Base-by-base conservation (phyloP, 176 grass and related monocot genomes). In the Bothriochloa decipiens region DNA sequence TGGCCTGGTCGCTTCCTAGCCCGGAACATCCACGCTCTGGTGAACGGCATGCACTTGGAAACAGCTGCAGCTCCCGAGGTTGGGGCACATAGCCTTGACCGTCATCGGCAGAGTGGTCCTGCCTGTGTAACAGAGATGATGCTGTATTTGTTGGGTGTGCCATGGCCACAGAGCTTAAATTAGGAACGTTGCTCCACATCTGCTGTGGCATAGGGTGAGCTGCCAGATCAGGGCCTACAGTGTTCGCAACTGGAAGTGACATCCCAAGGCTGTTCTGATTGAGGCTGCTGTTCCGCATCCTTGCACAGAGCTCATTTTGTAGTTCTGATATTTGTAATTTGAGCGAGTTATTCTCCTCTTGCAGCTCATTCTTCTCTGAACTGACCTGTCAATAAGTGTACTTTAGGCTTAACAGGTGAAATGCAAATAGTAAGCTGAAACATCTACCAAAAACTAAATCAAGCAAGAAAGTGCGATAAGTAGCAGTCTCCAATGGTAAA, bases 51-150 rank as follows among this genome's bases (percentile, higher is more conserved):
- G 77, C 17, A 14, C 77, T 83, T 35, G 93, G 90, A 76, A 95
- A 95, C 6, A 95, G 93, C 83, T 95, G 93, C n/a, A 92, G 83
- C 86, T 92, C 93, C 80, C 62, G 85, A 57, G 91, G 85, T 0
- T 41, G 86, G 17, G 66, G 12, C 6, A 42, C 26, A 43, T 85
- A 45, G 65, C 40, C 58, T 61, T 74, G 76, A 70, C 43, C 42
- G 58, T 75, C 70, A 74, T 62, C 73, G 68, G 84, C 42, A 50
- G 90, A 65, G 35, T 27, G 83, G 40, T 50, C 85, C 82, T 76
- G 74, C 23, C 68, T 73, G 3, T 85, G 89, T 32, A 80, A 10
- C 1, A 53, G 69, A 16, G 41, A 26, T 5, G 41, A 26, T 5
- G n/a, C 33, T 65, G 63, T 26, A 71, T 9, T 87, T 9, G 40